Percentiles rank a stretch among this genome's conserved stretches.
Conservation (phyloP, 2,329 filamentous ascomycete genomes). For the Stemphylium vesicarium region DNA sequence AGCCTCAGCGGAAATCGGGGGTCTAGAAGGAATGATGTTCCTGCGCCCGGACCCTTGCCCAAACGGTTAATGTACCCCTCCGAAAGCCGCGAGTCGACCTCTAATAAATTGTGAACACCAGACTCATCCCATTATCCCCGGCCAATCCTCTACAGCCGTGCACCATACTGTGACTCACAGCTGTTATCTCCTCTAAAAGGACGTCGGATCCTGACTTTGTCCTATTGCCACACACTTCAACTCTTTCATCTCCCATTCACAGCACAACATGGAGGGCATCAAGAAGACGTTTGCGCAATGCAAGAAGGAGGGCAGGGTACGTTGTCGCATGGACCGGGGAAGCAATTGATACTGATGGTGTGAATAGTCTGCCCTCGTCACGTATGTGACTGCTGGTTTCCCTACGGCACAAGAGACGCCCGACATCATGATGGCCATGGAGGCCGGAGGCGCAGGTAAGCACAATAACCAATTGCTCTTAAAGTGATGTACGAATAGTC, state of each 20-base stretch:
- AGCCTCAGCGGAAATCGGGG: background rate
- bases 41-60: conserved; percentile 1
- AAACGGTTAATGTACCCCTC: conserved; percentile 1
- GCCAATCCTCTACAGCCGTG: conserved; percentile 5
- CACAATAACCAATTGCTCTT: conserved; percentile 5
- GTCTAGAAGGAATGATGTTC: conserved; percentile 13
- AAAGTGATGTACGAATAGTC: background rate
- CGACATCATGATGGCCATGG: conserved; percentile 84
- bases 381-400: conserved; percentile 95
- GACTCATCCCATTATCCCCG: conserved; percentile 23
- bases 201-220: background rate
- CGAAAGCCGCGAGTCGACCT: conserved; percentile 27
- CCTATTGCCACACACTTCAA: background rate
- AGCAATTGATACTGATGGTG: conserved; percentile 12
- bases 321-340: background rate
- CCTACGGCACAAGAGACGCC: conserved; percentile 82
- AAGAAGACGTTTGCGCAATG: conserved; percentile 58
- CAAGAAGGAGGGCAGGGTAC: conserved; percentile 57
- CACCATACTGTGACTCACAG: conserved; percentile 23
- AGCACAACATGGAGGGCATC: conserved; percentile 53
- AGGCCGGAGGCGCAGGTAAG: conserved; percentile 88
- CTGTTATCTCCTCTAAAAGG: conserved; percentile 10
- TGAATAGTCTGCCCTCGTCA: conserved; percentile 79
- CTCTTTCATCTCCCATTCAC: background rate
- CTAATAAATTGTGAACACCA: conserved; percentile 27